Percentiles rank a stretch among this genome's conserved stretches.
phyloP scores from a whole-genome alignment of 495 filamentous ascomycete genomes.

The Sporormia fimetaria region DNA sequence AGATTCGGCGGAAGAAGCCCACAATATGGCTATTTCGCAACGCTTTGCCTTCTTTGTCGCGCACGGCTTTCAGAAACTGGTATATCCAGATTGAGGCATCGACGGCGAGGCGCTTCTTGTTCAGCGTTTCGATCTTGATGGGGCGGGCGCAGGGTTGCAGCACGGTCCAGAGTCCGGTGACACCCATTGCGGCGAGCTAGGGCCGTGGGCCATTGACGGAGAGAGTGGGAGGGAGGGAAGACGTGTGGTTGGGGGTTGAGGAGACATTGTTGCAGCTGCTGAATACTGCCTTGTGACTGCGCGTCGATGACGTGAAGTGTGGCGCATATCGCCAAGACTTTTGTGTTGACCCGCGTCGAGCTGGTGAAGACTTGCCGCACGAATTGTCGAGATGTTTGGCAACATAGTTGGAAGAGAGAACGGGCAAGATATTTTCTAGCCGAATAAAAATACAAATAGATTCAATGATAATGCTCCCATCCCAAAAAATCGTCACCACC shows the following conservation, averaged over 20 bases:
- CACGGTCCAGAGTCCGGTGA: constrained; percentile 92
- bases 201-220: constrained; percentile 7
- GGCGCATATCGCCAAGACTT: background rate
- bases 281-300: constrained; percentile 23
- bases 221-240: background rate
- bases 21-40: constrained; percentile 90
- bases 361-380: no score
- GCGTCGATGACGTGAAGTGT: constrained; percentile 15
- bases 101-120: constrained; percentile 87
- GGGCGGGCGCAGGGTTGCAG: constrained; percentile 81
- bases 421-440: no score
- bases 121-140: constrained; percentile 89
- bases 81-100: constrained; percentile 99
- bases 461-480: no score
- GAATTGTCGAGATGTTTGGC: no score
- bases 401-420: no score
- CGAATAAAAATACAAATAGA: no score
- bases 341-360: no score
- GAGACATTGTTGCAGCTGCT: background rate
- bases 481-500: no score
- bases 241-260: background rate
- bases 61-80: constrained; percentile 96
- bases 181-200: constrained; percentile 60
- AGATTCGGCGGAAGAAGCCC: constrained; percentile 95
- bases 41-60: constrained; percentile 95